Conservation (phyloP, 148 eudicot genomes). For the Chenopodium suecicum region DNA sequence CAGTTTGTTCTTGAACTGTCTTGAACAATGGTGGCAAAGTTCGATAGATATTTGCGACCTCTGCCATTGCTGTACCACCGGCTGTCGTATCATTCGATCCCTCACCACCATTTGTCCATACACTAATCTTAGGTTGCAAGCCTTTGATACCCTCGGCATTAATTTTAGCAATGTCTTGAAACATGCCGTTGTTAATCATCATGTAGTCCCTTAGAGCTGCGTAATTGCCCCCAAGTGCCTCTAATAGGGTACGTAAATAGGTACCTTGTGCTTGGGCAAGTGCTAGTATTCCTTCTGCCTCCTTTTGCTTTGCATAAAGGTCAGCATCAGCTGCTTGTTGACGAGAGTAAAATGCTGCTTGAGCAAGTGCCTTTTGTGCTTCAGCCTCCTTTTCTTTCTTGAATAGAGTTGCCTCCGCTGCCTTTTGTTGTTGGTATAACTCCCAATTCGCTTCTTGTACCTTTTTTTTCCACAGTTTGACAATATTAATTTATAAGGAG, state of each 20-base stretch:
- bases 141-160: constrained; percentile 54
- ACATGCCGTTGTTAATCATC: constrained; percentile 57
- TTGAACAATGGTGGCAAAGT: constrained; percentile 58
- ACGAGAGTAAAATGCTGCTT: constrained; percentile 38
- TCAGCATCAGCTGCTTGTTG: constrained; percentile 61
- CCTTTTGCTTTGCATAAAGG: constrained; percentile 49
- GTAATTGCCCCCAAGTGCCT: constrained; percentile 46
- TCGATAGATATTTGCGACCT: constrained; percentile 43
- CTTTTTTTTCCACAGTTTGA: constrained; percentile 9
- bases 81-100: not conserved
- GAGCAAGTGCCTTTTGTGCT: constrained; percentile 42
- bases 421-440: constrained; percentile 54
- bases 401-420: constrained; percentile 47
- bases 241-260: constrained; percentile 40
- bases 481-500: too few species aligned
- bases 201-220: constrained; percentile 50
- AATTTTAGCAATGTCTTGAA: constrained; percentile 54
- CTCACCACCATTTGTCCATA: constrained; percentile 44
- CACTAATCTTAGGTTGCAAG: constrained; percentile 52
- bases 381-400: constrained; percentile 39
- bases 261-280: constrained; percentile 52
- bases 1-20: constrained; percentile 62
- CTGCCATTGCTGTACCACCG: constrained; percentile 38
- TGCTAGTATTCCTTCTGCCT: constrained; percentile 48
- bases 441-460: constrained; percentile 73